Evolutionary conservation across 768 basidiomycete genomes (phyloP).

Genomic region (Daedaleopsis nitida): DNA sequence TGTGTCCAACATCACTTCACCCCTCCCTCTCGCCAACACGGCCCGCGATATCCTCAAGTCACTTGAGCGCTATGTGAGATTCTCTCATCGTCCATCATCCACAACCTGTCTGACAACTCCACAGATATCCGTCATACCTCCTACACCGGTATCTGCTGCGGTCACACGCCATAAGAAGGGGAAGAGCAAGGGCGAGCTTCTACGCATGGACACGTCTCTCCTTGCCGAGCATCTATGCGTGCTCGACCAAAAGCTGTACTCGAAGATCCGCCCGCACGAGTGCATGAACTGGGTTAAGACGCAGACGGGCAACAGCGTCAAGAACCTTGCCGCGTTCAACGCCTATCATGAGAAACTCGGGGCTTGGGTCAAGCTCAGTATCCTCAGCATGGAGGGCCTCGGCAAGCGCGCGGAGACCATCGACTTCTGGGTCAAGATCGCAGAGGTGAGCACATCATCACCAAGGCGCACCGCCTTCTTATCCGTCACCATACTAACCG

Average conservation of each 20-base stretch:
- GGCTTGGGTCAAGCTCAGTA: slow-evolving; percentile 67
- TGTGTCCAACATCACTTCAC: slow-evolving; percentile 40
- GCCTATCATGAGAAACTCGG: slow-evolving; percentile 62
- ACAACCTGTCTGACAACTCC: background rate
- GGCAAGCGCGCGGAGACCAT: slow-evolving; percentile 58
- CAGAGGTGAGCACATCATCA: slow-evolving; percentile 54
- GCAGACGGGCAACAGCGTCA: slow-evolving; percentile 39
- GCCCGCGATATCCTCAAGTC: slow-evolving; percentile 53
- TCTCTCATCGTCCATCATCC: slow-evolving; percentile 9
- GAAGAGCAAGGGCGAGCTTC: slow-evolving; percentile 59
- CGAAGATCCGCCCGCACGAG: slow-evolving; percentile 69
- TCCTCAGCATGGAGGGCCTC: slow-evolving; percentile 53
- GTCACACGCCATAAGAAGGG: slow-evolving; percentile 38
- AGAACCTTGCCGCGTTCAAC: slow-evolving; percentile 55
- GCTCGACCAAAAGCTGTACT: slow-evolving; percentile 69
- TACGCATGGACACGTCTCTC: slow-evolving; percentile 65
- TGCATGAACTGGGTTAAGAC: slow-evolving; percentile 64
- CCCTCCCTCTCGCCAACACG: slow-evolving; percentile 42
- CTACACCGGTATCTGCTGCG: slow-evolving; percentile 17
- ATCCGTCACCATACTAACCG: background rate
- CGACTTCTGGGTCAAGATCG: slow-evolving; percentile 78
- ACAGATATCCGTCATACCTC: slow-evolving; percentile 22
- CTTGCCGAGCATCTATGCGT: slow-evolving; percentile 84
- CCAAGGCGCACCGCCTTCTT: too few relatives aligned
- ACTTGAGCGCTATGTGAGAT: slow-evolving; percentile 59